A percentile compares a stretch with the other conserved stretches of the same genome.
Evolutionary conservation across 768 basidiomycete species (phyloP).

Genomic region (Dioszegia aurantiaca): DNA sequence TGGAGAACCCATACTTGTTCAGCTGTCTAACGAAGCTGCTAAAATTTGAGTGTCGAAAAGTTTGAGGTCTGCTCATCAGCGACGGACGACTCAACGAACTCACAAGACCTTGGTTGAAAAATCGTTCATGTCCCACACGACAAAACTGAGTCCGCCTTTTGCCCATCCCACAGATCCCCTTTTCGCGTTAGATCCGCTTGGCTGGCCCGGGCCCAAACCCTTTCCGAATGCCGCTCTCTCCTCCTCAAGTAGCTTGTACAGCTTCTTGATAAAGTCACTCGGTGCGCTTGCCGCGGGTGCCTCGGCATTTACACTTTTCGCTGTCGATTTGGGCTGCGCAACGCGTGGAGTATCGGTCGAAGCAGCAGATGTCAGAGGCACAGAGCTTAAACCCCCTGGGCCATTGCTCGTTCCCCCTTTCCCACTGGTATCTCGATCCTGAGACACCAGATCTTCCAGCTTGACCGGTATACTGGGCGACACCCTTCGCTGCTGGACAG

Average conservation of each 20-base stretch:
- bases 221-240: slow-evolving; percentile 33
- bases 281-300: slow-evolving; percentile 22
- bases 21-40: slow-evolving; percentile 90
- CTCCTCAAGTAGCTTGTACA: slow-evolving; percentile 48
- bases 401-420: not conserved
- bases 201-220: slow-evolving; percentile 23
- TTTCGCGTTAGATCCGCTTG: slow-evolving; percentile 26
- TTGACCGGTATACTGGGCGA: slow-evolving; percentile 16
- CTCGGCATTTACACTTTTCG: slow-evolving; percentile 6
- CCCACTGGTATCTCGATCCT: not conserved
- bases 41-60: slow-evolving; percentile 61
- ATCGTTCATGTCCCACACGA: slow-evolving; percentile 50
- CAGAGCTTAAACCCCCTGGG: slow-evolving; percentile 17
- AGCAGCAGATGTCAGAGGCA: slow-evolving; percentile 3
- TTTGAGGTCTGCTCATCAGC: slow-evolving; percentile 38
- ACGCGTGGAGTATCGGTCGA: not conserved
- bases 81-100: slow-evolving; percentile 11
- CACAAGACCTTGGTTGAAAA: slow-evolving; percentile 48
- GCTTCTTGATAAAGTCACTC: slow-evolving; percentile 50
- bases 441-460: slow-evolving; percentile 22
- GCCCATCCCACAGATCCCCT: slow-evolving; percentile 45
- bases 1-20: slow-evolving; percentile 96
- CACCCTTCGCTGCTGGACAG: not conserved
- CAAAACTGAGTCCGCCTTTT: slow-evolving; percentile 42
- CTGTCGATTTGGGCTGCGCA: not conserved